Conservation (phyloP, 2,329 filamentous ascomycete species). For the Botrytis pseudocinerea region DNA sequence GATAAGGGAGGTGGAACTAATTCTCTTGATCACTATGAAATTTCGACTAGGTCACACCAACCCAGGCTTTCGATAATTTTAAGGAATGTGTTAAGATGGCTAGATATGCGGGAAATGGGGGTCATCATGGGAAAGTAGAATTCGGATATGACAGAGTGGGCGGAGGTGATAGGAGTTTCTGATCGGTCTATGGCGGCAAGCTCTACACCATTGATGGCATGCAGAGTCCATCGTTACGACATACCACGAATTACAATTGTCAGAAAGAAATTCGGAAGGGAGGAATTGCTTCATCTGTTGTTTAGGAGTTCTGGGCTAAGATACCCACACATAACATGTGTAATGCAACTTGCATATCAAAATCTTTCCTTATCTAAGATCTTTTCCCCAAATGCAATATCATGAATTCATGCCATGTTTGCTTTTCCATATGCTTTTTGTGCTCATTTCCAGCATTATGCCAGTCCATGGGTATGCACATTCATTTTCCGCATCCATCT, state of each 20-base stretch:
- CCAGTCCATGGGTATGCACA: constrained; percentile 31
- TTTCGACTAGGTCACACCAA: background rate
- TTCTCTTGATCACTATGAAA: background rate
- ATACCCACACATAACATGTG: constrained; percentile 20
- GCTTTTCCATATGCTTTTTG: constrained; percentile 16
- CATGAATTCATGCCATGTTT: constrained; percentile 6
- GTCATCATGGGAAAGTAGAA: background rate
- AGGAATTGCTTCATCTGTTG: constrained; percentile 15
- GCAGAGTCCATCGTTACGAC: background rate
- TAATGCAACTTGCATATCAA: constrained; percentile 18
- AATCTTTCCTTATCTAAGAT: background rate
- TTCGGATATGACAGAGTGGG: too few species aligned
- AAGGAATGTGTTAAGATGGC: too few species aligned
- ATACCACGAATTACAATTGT: constrained; percentile 11
- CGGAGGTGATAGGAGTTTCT: background rate
- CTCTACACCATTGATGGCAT: background rate
- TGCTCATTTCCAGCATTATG: constrained; percentile 2
- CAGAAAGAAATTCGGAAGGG: constrained; percentile 15
- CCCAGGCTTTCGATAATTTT: background rate
- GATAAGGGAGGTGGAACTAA: too few species aligned
- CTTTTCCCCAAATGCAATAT: constrained; percentile 4
- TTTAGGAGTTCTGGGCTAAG: constrained; percentile 19
- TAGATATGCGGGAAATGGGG: too few species aligned
- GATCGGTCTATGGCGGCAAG: background rate
- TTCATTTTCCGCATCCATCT: constrained; percentile 11